Conservation (phyloP, 257 asterid genomes). For the Solanum stenotomum region DNA sequence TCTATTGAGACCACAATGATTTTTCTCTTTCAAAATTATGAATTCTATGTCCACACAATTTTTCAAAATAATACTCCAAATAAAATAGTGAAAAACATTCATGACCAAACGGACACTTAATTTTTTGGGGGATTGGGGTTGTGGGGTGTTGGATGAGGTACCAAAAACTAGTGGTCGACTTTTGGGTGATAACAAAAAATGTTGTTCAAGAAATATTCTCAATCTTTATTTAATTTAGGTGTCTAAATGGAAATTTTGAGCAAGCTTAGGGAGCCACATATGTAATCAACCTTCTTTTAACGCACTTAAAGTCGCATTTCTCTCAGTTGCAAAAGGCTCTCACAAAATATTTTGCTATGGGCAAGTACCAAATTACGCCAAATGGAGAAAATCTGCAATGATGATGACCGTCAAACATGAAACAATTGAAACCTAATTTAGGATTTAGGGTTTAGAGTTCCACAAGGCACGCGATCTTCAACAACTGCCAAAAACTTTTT, state of each 20-base stretch:
- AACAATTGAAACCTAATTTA: neutral
- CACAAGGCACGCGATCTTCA: neutral
- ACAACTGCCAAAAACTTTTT: neutral
- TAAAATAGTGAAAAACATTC: neutral
- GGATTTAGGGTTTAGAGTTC: neutral
- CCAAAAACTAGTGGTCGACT: too few species aligned
- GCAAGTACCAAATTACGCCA: neutral
- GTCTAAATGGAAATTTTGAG: neutral
- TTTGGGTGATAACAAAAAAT: neutral
- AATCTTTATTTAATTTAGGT: neutral
- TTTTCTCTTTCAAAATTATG: neutral
- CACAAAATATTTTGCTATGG: neutral
- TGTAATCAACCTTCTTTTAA: neutral
- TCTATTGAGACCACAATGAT: neutral
- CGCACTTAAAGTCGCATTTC: neutral
- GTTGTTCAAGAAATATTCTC: too few species aligned
- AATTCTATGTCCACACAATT: neutral
- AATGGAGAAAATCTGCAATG: neutral
- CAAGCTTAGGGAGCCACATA: too few species aligned
- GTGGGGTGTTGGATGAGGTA: too few species aligned
- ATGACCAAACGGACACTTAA: neutral
- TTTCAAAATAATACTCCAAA: neutral
- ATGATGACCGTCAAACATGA: neutral
- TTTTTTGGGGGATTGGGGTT: too few species aligned
- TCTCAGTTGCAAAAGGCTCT: neutral